Base-by-base conservation (phyloP, 257 asterid species). In the Salvia hispanica region DNA sequence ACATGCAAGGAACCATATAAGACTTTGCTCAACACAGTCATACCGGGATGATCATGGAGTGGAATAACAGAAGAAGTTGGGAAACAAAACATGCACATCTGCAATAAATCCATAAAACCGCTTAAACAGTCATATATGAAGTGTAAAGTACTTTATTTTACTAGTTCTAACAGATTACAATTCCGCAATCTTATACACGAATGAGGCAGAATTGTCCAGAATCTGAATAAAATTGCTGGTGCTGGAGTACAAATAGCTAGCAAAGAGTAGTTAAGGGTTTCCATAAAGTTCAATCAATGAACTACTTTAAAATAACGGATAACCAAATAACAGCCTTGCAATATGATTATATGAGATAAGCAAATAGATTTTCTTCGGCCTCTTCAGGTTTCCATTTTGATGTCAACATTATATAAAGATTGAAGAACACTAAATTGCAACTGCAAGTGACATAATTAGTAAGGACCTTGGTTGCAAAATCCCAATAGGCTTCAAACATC, bases 1-100 rank as follows among this genome's bases (percentile, higher is more conserved):
- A 90, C 95, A 74, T 90, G 97, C 85, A 90, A 83, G 69, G 99
- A 93, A 75, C 99, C 99, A 79, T 88, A 88, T 46, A 93, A 79
- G 61, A 93, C 87, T 85, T 93, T 93, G 88, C 99, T 93, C 66
- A 90, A 76, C 43, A 93, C 99, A 16, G 95, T 88, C 97, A 93
- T 93, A 77, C 87, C 95, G 33, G 96, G 97, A 84, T 93, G 97
- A 61, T 88, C 91, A 76, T 93, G 99, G 69, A 93, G 93, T 56
- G 97, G 99, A 85, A 93, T 93, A 66, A 88, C 94, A 18, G 96
- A 78, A 46, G 99, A 93, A 37, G 99, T 85, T 43, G 99, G 99
- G 77, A 93, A 86, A 77, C 94, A 85, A 75, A 93, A 93, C 70
- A 93, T 81, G 79, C 97, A 90, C 90, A 93, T 90, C 99, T 93